Evolutionary conservation across 352 stramenopile genomes (phyloP).

Genomic region (Peronosclerospora sorghi): DNA sequence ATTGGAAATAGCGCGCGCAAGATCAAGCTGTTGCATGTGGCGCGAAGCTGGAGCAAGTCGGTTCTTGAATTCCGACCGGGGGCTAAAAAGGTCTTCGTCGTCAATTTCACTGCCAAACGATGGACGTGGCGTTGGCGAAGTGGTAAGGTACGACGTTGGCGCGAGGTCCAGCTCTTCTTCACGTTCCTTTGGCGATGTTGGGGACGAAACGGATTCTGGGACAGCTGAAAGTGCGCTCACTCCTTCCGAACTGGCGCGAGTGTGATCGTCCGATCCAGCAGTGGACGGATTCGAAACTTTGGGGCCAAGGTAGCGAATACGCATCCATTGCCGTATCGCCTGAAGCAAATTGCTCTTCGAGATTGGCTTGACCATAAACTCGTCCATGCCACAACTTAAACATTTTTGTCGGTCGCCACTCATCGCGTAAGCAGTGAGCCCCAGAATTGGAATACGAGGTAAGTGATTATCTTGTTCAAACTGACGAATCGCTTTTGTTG

Average conservation of each 20-base stretch:
- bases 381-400: constrained; percentile 53
- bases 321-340: constrained; percentile 57
- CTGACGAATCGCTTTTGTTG: constrained; percentile 47
- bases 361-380: constrained; percentile 76
- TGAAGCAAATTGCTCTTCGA: constrained; percentile 53
- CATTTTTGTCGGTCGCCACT: constrained; percentile 69
- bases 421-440: constrained; percentile 63
- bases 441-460: constrained; percentile 51
- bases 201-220: constrained; percentile 1
- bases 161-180: constrained; percentile 10
- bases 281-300: constrained; percentile 16
- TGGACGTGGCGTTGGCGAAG: constrained; percentile 21
- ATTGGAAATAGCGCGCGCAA: constrained; percentile 65
- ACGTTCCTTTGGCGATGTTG: constrained; percentile 10
- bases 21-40: constrained; percentile 71
- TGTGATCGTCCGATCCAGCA: constrained; percentile 17
- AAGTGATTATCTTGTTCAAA: constrained; percentile 55
- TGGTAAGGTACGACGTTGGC: constrained; percentile 16
- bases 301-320: constrained; percentile 34
- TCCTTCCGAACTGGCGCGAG: constrained; percentile 1
- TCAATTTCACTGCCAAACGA: constrained; percentile 23
- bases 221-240: background rate
- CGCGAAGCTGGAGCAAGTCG: constrained; percentile 46
- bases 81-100: constrained; percentile 11
- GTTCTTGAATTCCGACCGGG: constrained; percentile 3